Percentiles rank a stretch among this genome's conserved stretches.
These are phyloP conservation scores for Microdochium bolleyi DNA, from an alignment of 2,329 filamentous ascomycete species.

Conservation along the genomic window DNA sequence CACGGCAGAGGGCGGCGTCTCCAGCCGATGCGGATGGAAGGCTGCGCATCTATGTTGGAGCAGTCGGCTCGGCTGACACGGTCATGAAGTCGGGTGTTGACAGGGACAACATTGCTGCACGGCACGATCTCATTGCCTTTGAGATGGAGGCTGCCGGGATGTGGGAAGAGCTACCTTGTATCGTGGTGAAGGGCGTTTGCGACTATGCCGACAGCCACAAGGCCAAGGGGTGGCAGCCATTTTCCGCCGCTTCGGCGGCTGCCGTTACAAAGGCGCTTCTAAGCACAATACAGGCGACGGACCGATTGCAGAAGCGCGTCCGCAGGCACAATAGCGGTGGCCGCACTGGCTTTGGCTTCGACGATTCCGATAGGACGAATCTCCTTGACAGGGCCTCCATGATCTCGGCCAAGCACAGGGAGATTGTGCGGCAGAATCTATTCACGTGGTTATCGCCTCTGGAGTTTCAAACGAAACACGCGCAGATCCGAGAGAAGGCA, in stretches of 20 bases:
- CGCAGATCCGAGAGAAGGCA: neutral
- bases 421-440: neutral
- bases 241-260: constrained; percentile 25
- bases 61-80: constrained; percentile 20
- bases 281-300: neutral
- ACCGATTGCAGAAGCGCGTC: neutral
- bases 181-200: constrained; percentile 23
- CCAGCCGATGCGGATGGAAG: neutral
- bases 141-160: constrained; percentile 26
- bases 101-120: constrained; percentile 14
- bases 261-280: constrained; percentile 20
- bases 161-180: constrained; percentile 16
- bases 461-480: neutral
- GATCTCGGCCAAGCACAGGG: neutral
- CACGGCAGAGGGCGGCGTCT: constrained; percentile 3
- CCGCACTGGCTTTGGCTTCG: neutral
- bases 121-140: constrained; percentile 15
- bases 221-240: constrained; percentile 24
- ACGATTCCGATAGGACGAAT: neutral
- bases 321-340: neutral
- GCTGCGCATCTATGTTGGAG: constrained; percentile 1
- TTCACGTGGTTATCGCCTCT: neutral
- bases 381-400: neutral
- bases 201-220: constrained; percentile 32
- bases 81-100: constrained; percentile 22